Conservation (phyloP, 2,329 filamentous ascomycete species). For the Trichophyton verrucosum region DNA sequence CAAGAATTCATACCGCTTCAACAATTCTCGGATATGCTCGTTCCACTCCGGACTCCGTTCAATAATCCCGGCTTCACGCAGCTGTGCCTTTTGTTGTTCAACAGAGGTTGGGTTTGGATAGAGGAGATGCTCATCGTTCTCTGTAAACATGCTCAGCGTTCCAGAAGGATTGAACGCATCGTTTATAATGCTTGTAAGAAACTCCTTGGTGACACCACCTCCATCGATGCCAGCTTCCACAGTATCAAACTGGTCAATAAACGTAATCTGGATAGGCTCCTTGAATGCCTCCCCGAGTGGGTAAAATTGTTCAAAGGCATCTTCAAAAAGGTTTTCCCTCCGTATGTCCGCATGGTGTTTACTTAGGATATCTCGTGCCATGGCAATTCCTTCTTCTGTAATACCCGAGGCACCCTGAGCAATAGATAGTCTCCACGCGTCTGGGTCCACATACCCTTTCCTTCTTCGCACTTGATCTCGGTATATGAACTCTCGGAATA, state of each 20-base stretch:
- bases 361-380: constrained; percentile 30
- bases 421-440: constrained; percentile 57
- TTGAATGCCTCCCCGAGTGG: constrained; percentile 69
- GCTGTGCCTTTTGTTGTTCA: constrained; percentile 52
- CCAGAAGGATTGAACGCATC: constrained; percentile 61
- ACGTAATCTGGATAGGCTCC: constrained; percentile 92
- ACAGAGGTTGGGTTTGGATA: constrained; percentile 75
- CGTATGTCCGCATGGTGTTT: constrained; percentile 69
- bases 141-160: constrained; percentile 56
- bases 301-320: constrained; percentile 77
- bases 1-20: constrained; percentile 76
- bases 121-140: constrained; percentile 73
- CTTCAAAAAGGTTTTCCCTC: constrained; percentile 67
- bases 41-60: constrained; percentile 48
- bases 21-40: constrained; percentile 45
- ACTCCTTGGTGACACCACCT: constrained; percentile 94
- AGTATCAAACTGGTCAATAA: constrained; percentile 79
- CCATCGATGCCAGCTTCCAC: constrained; percentile 91
- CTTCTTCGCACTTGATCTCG: constrained; percentile 65
- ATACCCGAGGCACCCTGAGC: constrained; percentile 33
- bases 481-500: constrained; percentile 85
- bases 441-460: constrained; percentile 56
- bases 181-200: constrained; percentile 73
- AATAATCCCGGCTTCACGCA: constrained; percentile 41
- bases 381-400: constrained; percentile 28